Percentiles rank a stretch among this genome's conserved stretches.
These are phyloP conservation scores for Endoconidiophora laricicola DNA, from an alignment of 2,329 filamentous ascomycete genomes.

Conservation along the genomic window DNA sequence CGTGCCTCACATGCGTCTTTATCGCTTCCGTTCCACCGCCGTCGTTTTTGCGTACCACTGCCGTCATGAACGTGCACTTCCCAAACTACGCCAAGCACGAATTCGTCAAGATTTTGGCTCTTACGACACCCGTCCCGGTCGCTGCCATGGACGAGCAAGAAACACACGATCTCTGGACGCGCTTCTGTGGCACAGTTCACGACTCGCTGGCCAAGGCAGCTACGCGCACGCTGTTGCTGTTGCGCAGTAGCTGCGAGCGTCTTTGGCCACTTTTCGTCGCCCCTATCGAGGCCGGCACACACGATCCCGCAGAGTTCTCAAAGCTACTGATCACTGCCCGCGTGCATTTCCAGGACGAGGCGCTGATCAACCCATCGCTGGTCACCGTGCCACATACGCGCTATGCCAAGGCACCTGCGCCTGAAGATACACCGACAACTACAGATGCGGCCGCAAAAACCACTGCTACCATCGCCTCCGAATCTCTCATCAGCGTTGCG, in stretches of 20 bases:
- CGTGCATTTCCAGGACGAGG: constrained; percentile 55
- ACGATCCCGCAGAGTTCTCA: constrained; percentile 65
- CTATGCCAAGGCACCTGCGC: not conserved
- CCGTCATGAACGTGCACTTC: constrained; percentile 65
- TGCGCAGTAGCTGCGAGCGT: constrained; percentile 50
- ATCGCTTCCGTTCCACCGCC: constrained; percentile 58
- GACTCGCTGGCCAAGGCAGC: constrained; percentile 72
- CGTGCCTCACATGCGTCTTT: constrained; percentile 59
- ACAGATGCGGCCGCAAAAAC: not conserved
- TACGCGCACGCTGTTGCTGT: constrained; percentile 59
- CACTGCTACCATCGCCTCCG: constrained; percentile 6
- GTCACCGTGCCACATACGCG: constrained; percentile 20
- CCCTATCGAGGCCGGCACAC: constrained; percentile 59
- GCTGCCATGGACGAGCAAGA: constrained; percentile 35
- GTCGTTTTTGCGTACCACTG: constrained; percentile 50
- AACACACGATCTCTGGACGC: constrained; percentile 55
- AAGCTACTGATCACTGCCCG: constrained; percentile 59
- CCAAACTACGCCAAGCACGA: constrained; percentile 69
- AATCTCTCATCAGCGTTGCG: not conserved
- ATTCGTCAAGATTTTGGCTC: constrained; percentile 59
- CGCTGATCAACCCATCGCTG: constrained; percentile 50
- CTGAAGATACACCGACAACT: not conserved
- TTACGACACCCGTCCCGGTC: constrained; percentile 27
- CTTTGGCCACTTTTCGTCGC: constrained; percentile 77
- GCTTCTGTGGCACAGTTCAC: constrained; percentile 72